Evolutionary conservation across 2,329 filamentous ascomycete species (phyloP), one percentile per base, ranked within the genome.

Genomic region (Zymoseptoria brevis): DNA sequence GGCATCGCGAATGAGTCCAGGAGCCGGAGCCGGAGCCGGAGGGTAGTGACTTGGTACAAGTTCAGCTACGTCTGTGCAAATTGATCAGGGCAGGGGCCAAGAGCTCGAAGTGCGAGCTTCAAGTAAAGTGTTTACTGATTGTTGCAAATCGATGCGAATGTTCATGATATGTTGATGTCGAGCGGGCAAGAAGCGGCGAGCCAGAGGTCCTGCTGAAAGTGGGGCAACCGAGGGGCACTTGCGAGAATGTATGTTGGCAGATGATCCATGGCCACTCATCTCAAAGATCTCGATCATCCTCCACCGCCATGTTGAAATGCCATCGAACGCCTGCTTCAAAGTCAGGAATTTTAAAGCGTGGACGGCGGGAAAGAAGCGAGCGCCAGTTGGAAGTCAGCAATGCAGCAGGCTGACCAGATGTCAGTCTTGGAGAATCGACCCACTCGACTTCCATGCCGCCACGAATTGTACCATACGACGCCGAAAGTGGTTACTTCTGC

Each of bases 361-460:
- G 24, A 48, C 50, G 16, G 68, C 68, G 67, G 55, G 57, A 21
- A 67, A 64, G 11, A 76, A 76, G 61, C 63, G 74, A 57, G 73
- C 74, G 1, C 67, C 76, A 1, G 73, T 75, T 22, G 68, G 71
- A 52, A 71, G 59, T 60, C 55, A 26, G 50, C 54, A 6, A 49
- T 29, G 6, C 22, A 16, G 11, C 11, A 29, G 6, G 26, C n/a
- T 41, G 16, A 49, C 30, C 49, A 49, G 45, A 16, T 22, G 9
- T 45, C 53, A 48, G 50, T 49, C 50, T 19, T 30, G 21, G 21
- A 13, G 16, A 16, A 6, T 16, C 11, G 2, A 16, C 35, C 13
- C 16, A 60, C 61, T 77, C 58, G 75, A n/a, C n/a, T n/a, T n/a
- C n/a, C n/a, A n/a, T n/a, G n/a, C n/a, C n/a, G n/a, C n/a, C n/a